phyloP scores from a whole-genome alignment of 192 early-diverging fungal species.

The Phycomyces blakesleeanus region DNA sequence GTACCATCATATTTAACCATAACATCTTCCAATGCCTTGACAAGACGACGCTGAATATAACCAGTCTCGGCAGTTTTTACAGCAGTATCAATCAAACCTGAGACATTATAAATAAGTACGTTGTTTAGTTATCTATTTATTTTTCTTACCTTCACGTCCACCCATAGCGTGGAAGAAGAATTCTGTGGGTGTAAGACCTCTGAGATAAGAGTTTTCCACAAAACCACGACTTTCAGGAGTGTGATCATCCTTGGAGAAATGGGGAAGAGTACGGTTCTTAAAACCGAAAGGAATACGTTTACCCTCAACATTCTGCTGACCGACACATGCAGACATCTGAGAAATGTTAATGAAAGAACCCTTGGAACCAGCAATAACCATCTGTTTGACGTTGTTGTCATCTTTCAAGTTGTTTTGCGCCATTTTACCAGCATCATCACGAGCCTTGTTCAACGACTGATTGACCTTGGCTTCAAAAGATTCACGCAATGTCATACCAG shows the following conservation, averaged over 20 bases:
- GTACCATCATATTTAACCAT: slow-evolving; percentile 98
- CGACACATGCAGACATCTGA: slow-evolving; percentile 98
- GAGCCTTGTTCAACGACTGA: slow-evolving; percentile 80
- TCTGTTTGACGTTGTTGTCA: slow-evolving; percentile 94
- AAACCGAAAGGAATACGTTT: slow-evolving; percentile 98
- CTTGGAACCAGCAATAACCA: slow-evolving; percentile 95
- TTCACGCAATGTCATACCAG: slow-evolving; percentile 91
- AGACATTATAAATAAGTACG: not conserved
- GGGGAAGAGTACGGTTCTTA: slow-evolving; percentile 91
- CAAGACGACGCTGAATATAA: slow-evolving; percentile 97
- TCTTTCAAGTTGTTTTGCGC: slow-evolving; percentile 80
- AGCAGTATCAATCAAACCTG: slow-evolving; percentile 95
- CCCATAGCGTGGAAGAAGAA: slow-evolving; percentile 99
- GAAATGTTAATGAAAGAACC: slow-evolving; percentile 95
- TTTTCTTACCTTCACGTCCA: slow-evolving; percentile 84
- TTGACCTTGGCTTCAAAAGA: slow-evolving; percentile 90
- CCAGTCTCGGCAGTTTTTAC: slow-evolving; percentile 99
- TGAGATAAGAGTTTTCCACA: slow-evolving; percentile 85
- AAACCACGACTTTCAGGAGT: slow-evolving; percentile 87
- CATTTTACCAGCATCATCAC: slow-evolving; percentile 87
- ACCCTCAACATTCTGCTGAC: slow-evolving; percentile 99
- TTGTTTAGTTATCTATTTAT: not conserved
- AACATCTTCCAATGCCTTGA: slow-evolving; percentile 97
- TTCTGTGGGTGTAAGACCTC: slow-evolving; percentile 94
- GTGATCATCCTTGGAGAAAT: slow-evolving; percentile 96